Base-by-base conservation (phyloP, 2,329 filamentous ascomycete genomes). In the Curvularia sp. region DNA sequence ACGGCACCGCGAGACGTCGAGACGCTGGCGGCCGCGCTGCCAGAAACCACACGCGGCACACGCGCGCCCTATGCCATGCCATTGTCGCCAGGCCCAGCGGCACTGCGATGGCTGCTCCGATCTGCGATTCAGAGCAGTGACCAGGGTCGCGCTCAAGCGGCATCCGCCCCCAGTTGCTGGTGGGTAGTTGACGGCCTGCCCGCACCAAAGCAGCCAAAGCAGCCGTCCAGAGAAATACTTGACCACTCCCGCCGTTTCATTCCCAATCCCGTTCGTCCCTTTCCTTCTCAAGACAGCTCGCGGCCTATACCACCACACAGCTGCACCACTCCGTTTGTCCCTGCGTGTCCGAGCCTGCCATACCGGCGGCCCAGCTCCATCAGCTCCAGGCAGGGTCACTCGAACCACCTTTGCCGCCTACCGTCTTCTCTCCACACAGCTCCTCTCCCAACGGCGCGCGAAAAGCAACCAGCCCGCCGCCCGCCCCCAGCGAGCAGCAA, bases 201-300 rank as follows among this genome's bases (percentile, higher is more conserved):
- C 64, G 58, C 51, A 68, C 58, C 62, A 65, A 60, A 63, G 57
- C 57, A 63, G 52, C 64, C 52, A 58, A 58, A 58, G 56, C 56
- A 58, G 56, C 51, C 56, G 51, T 55, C 56, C 51, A 58, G 55
- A 74, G 73, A 75, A 74, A 76, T 70, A 73, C 68, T 67, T 69
- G 68, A 67, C 72, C 66, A 68, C 68, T 67, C 69, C 70, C 70
- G 67, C 71, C 71, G 73, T 73, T 75, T 75, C 72, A 70, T 76
- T 66, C 75, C 74, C 71, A 74, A 76, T 75, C 70, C 71, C 70
- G 64, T 75, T 68, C 67, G 66, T 71, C 69, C 68, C 72, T 76
- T 78, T 77, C 73, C 75, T 72, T 74, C 74, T 74, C 71, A 72
- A 77, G 75, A 75, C 75, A 75, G 68, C 70, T 72, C 59, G 66